phyloP scores from a whole-genome alignment of 768 basidiomycete species.

The Auricularia cornea region DNA sequence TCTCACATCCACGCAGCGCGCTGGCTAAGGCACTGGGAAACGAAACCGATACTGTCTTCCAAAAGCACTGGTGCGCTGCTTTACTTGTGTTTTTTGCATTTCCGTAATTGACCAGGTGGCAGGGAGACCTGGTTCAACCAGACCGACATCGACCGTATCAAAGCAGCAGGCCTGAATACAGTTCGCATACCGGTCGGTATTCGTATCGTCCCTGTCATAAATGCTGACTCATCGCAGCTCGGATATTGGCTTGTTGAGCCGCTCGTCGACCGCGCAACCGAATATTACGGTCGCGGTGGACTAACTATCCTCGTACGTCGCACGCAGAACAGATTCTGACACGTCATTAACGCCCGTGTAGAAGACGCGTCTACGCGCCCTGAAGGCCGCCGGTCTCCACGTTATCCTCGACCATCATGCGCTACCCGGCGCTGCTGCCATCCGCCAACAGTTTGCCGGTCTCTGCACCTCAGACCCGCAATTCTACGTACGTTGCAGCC shows the following conservation, averaged over 20 bases:
- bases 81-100: no score
- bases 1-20: constrained; percentile 30
- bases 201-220: not conserved
- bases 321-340: no score
- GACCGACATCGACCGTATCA: constrained; percentile 47
- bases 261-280: constrained; percentile 51
- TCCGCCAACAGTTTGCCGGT: constrained; percentile 56
- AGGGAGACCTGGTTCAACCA: constrained; percentile 70
- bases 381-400: constrained; percentile 53
- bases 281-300: constrained; percentile 65
- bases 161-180: constrained; percentile 55
- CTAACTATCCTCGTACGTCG: constrained; percentile 52
- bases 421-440: constrained; percentile 57
- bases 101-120: not conserved
- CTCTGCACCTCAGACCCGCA: constrained; percentile 53
- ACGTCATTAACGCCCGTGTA: no score
- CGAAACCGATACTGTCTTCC: constrained; percentile 49
- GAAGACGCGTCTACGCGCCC: constrained; percentile 54
- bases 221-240: constrained; percentile 34
- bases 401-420: constrained; percentile 67
- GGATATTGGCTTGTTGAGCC: constrained; percentile 78
- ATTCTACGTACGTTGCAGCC: constrained; percentile 53
- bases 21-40: constrained; percentile 52
- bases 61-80: constrained; percentile 49
- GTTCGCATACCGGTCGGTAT: constrained; percentile 69